Evolutionary conservation across 176 grass and related monocot species (phyloP).

Genomic region (Puccinellia tenuiflora): DNA sequence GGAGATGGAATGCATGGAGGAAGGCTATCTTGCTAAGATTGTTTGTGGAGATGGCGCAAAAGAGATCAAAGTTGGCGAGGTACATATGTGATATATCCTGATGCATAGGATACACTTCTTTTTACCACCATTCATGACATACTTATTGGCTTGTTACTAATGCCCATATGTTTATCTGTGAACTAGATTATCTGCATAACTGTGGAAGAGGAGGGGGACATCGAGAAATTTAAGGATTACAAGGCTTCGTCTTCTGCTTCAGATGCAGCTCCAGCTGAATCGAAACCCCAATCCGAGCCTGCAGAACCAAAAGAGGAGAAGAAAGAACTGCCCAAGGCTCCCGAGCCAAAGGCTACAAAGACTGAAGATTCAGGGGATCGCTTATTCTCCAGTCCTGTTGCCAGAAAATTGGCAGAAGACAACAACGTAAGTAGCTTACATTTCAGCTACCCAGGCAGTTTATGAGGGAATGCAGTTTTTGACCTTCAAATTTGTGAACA

Average conservation of each 20-base stretch:
- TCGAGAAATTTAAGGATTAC: conserved; percentile 70
- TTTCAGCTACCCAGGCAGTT: not conserved
- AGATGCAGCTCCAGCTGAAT: conserved; percentile 29
- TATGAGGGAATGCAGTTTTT: not conserved
- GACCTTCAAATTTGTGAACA: conserved; percentile 1
- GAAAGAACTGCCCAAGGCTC: conserved; percentile 5
- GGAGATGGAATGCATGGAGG: conserved; percentile 99
- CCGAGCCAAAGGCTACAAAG: conserved; percentile 37
- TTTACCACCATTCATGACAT: conserved; percentile 9
- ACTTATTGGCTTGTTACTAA: not conserved
- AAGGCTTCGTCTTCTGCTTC: conserved; percentile 43
- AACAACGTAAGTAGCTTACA: conserved; percentile 38
- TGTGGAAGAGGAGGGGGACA: conserved; percentile 66
- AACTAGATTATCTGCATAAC: conserved; percentile 54
- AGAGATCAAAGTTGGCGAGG: conserved; percentile 97
- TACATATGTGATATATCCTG: conserved; percentile 28
- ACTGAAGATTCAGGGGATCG: conserved; percentile 48
- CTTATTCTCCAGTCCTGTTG: conserved; percentile 54
- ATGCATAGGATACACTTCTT: conserved; percentile 41
- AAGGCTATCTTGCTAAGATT: conserved; percentile 97
- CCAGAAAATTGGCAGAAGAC: conserved; percentile 70
- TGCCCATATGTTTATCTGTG: not conserved
- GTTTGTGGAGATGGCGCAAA: conserved; percentile 84
- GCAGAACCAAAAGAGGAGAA: conserved; percentile 32
- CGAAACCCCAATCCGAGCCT: conserved; percentile 22